Conservation (phyloP, 2,329 filamentous ascomycete species). For the Zasmidium angulare region DNA sequence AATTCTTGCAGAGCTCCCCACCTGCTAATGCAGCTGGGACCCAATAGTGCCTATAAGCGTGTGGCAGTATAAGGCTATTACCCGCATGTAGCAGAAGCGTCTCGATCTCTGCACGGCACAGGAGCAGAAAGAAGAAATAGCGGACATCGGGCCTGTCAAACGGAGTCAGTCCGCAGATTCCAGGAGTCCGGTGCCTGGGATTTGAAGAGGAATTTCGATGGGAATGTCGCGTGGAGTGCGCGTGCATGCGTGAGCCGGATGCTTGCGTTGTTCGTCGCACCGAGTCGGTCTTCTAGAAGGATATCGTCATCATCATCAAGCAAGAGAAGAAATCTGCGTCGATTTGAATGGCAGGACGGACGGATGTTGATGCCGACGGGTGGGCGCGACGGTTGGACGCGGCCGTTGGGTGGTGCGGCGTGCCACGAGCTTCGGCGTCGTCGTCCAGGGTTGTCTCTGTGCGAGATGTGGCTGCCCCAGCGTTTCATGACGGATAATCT, state of each 20-base stretch:
- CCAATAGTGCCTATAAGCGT: neutral
- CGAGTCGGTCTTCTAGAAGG: neutral
- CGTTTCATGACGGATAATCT: neutral
- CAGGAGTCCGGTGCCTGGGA: neutral
- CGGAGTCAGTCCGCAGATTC: neutral
- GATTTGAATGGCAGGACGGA: neutral
- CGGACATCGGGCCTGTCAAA: too few species aligned
- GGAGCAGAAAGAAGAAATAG: too few species aligned
- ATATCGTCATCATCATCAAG: neutral
- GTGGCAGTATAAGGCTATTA: too few species aligned
- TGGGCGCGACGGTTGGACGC: neutral
- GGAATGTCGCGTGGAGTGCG: neutral
- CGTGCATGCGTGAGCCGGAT: neutral
- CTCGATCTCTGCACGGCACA: neutral
- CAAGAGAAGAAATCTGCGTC: neutral
- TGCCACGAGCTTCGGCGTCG: neutral
- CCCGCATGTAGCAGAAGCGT: neutral
- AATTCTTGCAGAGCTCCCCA: neutral
- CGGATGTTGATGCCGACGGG: neutral
- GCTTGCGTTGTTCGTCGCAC: neutral
- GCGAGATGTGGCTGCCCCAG: neutral
- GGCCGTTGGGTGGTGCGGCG: neutral
- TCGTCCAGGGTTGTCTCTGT: neutral
- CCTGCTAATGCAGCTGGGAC: neutral
- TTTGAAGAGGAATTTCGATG: too few species aligned